Percentiles rank a stretch among this genome's conserved stretches.
These are phyloP conservation scores for Lentinula aciculospora DNA, from an alignment of 768 basidiomycete species.

Conservation along the genomic window DNA sequence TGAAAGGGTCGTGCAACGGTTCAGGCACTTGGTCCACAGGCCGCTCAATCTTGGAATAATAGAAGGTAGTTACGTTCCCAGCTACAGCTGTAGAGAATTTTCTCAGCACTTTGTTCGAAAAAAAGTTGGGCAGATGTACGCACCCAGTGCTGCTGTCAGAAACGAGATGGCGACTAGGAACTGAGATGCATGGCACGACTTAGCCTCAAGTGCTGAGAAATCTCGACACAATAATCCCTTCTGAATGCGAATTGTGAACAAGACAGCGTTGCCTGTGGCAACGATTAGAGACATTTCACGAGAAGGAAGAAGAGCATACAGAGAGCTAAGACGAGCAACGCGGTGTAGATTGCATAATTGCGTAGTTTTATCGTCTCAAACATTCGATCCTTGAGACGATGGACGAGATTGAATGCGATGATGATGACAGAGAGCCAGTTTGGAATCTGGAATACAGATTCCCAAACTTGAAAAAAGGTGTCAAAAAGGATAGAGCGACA, in stretches of 20 bases:
- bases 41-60: not conserved
- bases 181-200: slow-evolving; percentile 17
- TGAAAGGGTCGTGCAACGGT: not conserved
- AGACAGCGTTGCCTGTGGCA: slow-evolving; percentile 13
- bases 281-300: not conserved
- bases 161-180: slow-evolving; percentile 24
- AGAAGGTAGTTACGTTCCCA: not conserved
- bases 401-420: slow-evolving; percentile 12
- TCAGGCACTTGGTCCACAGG: not conserved
- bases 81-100: not conserved
- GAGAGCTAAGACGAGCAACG: slow-evolving; percentile 4
- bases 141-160: slow-evolving; percentile 9
- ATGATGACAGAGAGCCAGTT: slow-evolving; percentile 14
- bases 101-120: not conserved
- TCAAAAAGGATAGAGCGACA: not conserved
- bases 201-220: slow-evolving; percentile 14
- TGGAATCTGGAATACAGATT: slow-evolving; percentile 12
- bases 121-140: not conserved
- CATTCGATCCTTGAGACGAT: slow-evolving; percentile 11
- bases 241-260: slow-evolving; percentile 22
- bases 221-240: slow-evolving; percentile 23
- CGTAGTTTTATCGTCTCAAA: slow-evolving; percentile 9
- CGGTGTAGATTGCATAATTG: slow-evolving; percentile 8
- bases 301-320: slow-evolving; percentile 4
- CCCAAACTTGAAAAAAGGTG: not conserved